Conservation (phyloP, 495 filamentous ascomycete genomes). For the Astrocystis sublimbata region DNA sequence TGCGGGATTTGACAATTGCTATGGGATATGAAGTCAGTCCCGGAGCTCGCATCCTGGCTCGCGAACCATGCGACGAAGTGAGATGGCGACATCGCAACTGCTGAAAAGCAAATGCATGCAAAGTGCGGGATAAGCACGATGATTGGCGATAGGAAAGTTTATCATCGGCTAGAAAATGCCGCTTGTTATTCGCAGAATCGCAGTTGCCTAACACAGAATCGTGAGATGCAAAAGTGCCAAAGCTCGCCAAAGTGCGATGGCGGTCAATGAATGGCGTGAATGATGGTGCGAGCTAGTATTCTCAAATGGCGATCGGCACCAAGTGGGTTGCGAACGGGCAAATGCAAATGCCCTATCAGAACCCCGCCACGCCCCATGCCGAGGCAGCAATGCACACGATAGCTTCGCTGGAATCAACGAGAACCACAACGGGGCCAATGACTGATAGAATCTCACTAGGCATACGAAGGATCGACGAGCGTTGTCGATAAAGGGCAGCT, state of each 20-base stretch:
- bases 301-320: conserved; percentile 11
- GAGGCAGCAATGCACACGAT: background rate
- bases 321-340: background rate
- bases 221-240: background rate
- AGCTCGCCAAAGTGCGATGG: background rate
- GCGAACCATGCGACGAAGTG: background rate
- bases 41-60: background rate
- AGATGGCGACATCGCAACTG: background rate
- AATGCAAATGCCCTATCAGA: background rate
- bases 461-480: conserved; percentile 1
- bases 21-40: background rate
- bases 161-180: background rate
- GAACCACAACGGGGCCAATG: background rate
- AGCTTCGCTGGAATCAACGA: background rate
- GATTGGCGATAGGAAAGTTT: background rate
- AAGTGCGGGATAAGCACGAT: background rate
- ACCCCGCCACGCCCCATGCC: conserved; percentile 1
- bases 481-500: conserved; percentile 14
- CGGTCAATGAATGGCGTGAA: background rate
- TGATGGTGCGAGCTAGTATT: background rate
- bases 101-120: background rate
- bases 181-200: background rate
- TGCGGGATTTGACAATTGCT: background rate
- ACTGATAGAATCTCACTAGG: too few relatives aligned
- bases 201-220: background rate